Conservation (phyloP, 73 alveolate genomes). For the Paramecium sexaurelia region DNA sequence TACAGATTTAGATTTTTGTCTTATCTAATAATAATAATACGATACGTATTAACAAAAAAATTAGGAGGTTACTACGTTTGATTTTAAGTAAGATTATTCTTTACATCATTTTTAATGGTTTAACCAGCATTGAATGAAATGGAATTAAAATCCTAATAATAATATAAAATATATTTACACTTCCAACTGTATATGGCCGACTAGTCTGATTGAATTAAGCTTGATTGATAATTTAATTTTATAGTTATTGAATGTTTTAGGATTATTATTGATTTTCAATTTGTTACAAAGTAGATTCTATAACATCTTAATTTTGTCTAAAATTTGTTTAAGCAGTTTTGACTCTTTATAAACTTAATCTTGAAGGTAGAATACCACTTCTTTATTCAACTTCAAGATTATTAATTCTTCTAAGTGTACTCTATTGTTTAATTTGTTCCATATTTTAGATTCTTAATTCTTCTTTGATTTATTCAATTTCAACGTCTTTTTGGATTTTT, state of each 20-base stretch:
- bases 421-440: neutral
- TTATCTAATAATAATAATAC: neutral
- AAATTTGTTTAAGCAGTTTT: neutral
- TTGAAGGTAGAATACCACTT: neutral
- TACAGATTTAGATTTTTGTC: constrained; percentile 12
- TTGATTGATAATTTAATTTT: neutral
- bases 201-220: neutral
- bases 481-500: neutral
- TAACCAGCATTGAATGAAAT: neutral
- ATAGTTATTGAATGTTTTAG: neutral
- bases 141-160: neutral
- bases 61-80: neutral
- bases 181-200: constrained; percentile 49
- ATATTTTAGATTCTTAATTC: constrained; percentile 7
- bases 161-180: neutral
- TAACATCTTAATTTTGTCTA: neutral
- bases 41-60: neutral
- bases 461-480: constrained; percentile 14
- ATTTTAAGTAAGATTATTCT: neutral
- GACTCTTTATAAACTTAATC: neutral
- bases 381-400: constrained; percentile 20
- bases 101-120: neutral
- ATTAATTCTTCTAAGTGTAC: neutral
- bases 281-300: neutral
- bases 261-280: neutral